Conservation (phyloP, 164 flowering plant genomes). For the Saururus chinensis region DNA sequence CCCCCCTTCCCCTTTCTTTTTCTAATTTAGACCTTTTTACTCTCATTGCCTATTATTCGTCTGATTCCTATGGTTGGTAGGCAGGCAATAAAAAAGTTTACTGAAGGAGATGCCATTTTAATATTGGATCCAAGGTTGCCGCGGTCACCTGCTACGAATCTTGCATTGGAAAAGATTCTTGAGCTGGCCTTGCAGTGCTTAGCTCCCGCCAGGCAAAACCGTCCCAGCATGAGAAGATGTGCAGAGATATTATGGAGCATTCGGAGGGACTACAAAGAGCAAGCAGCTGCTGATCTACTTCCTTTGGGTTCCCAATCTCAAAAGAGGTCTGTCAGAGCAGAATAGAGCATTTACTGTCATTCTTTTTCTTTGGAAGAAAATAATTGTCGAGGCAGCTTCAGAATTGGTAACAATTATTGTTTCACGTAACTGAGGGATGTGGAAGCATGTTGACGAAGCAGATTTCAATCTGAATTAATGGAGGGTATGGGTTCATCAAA, state of each 20-base stretch:
- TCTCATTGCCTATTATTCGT: neutral
- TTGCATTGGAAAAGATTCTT: conserved; percentile 52
- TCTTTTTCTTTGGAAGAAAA: neutral
- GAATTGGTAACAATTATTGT: no score
- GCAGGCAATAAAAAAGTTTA: conserved; percentile 79
- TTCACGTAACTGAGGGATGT: no score
- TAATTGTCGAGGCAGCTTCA: neutral
- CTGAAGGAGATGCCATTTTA: conserved; percentile 49
- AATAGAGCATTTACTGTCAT: conserved; percentile 1
- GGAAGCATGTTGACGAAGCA: no score
- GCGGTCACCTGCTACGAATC: conserved; percentile 27
- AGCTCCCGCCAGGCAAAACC: conserved; percentile 51
- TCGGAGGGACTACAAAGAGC: conserved; percentile 72
- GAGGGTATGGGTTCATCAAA: no score
- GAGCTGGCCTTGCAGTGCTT: conserved; percentile 76
- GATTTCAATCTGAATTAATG: no score
- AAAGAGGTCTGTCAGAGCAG: conserved; percentile 21
- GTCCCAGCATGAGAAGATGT: conserved; percentile 82
- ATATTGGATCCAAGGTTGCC: conserved; percentile 65
- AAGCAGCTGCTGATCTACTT: conserved; percentile 23
- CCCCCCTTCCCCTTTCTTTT: neutral
- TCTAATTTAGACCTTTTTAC: neutral
- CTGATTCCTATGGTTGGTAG: neutral
- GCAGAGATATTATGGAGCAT: conserved; percentile 84
- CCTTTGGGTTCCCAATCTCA: conserved; percentile 32